Percentiles rank a stretch among this genome's conserved stretches.
These are phyloP conservation scores for Beauveria rudraprayagi DNA, from an alignment of 2,329 filamentous ascomycete species.

Conservation along the genomic window DNA sequence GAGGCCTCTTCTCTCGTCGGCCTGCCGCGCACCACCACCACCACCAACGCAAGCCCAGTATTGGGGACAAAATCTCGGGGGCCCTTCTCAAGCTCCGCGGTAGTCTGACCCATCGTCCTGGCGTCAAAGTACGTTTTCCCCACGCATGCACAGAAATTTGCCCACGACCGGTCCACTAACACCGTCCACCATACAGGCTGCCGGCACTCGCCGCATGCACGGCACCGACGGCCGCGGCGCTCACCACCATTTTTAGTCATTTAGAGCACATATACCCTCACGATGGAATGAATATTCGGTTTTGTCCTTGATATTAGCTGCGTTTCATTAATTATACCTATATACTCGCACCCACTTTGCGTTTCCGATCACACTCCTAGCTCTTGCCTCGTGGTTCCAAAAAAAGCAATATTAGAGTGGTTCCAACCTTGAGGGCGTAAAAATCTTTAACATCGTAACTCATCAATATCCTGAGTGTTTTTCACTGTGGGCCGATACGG, in stretches of 20 bases:
- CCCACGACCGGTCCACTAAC: neutral
- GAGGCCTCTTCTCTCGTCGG: constrained; percentile 32
- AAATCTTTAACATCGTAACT: neutral
- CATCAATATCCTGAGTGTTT: neutral
- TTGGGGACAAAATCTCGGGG: constrained; percentile 72
- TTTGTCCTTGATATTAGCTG: neutral
- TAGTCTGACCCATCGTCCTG: constrained; percentile 58
- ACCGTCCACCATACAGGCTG: constrained; percentile 41
- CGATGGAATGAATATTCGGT: neutral
- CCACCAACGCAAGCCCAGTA: constrained; percentile 56
- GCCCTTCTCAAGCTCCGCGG: constrained; percentile 68
- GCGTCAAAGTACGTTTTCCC: constrained; percentile 51
- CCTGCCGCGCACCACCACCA: constrained; percentile 36
- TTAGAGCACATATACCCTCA: neutral
- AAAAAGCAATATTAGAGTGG: neutral
- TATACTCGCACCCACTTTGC: neutral
- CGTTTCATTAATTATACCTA: neutral
- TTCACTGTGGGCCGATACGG: neutral
- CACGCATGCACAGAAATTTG: too few species aligned
- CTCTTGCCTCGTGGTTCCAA: neutral
- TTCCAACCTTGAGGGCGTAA: neutral
- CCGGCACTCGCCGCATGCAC: constrained; percentile 65
- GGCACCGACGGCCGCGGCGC: constrained; percentile 63
- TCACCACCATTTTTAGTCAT: constrained; percentile 21
- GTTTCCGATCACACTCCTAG: neutral